phyloP scores from a whole-genome alignment of 352 stramenopile species.

The Globisporangium iwayamae region DNA sequence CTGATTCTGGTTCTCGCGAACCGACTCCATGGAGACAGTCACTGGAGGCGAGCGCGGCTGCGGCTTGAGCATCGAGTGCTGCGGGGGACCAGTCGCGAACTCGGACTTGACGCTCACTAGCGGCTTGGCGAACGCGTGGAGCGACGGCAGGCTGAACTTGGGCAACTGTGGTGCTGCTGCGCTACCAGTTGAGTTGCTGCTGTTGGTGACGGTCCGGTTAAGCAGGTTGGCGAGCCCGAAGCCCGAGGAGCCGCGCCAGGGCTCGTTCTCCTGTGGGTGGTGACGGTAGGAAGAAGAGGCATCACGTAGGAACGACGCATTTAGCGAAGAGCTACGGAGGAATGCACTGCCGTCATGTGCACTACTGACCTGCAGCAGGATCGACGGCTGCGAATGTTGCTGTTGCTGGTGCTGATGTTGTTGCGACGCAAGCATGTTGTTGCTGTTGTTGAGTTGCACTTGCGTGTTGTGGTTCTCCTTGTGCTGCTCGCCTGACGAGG shows the following conservation, averaged over 20 bases:
- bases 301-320: conserved; percentile 13
- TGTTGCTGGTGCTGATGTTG: conserved; percentile 14
- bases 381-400: neutral
- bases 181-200: neutral
- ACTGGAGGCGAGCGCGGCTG: neutral
- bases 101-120: conserved; percentile 53
- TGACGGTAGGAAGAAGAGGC: conserved; percentile 4
- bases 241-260: conserved; percentile 58
- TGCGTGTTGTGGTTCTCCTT: conserved; percentile 27
- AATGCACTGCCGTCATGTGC: conserved; percentile 3
- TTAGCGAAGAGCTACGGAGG: conserved; percentile 19
- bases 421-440: conserved; percentile 11
- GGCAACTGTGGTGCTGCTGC: conserved; percentile 25
- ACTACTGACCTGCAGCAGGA: conserved; percentile 16
- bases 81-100: conserved; percentile 18
- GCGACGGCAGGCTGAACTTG: conserved; percentile 70
- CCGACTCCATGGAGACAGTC: neutral
- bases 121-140: conserved; percentile 72
- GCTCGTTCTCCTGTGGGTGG: conserved; percentile 49
- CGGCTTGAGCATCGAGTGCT: conserved; percentile 28
- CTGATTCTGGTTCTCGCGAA: neutral
- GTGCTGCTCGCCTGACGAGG: conserved; percentile 11
- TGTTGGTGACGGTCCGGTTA: conserved; percentile 39
- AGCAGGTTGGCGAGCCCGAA: conserved; percentile 83
- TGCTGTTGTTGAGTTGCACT: conserved; percentile 8